A percentile compares a stretch with the other conserved stretches of the same genome.
phyloP scores from a whole-genome alignment of 305 asterid genomes.

The Stenogyne calaminthoides region DNA sequence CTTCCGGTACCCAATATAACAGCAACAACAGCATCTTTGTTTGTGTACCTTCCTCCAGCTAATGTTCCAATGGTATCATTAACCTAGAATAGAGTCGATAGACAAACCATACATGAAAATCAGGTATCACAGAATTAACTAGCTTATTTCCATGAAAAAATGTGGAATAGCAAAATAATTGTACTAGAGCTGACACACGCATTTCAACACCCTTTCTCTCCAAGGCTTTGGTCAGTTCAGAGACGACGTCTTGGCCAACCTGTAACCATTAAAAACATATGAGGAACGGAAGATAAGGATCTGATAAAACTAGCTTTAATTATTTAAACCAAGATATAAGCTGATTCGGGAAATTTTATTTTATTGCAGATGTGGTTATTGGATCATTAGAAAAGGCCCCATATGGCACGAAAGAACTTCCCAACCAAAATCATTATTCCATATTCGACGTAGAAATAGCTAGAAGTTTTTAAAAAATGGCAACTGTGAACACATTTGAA shows the following conservation, averaged over 20 bases:
- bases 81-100: slow-evolving; percentile 62
- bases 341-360: neutral
- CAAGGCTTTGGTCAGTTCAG: slow-evolving; percentile 72
- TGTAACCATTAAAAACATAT: slow-evolving; percentile 32
- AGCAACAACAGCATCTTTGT: slow-evolving; percentile 64
- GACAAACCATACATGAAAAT: slow-evolving; percentile 14
- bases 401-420: neutral
- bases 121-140: slow-evolving; percentile 1
- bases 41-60: slow-evolving; percentile 77
- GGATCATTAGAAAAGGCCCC: neutral
- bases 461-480: neutral
- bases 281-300: slow-evolving; percentile 11
- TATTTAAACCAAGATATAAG: neutral
- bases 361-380: neutral
- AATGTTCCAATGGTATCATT: slow-evolving; percentile 88
- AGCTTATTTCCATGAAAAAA: neutral
- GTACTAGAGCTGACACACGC: slow-evolving; percentile 82
- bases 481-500: neutral
- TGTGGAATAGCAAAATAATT: slow-evolving; percentile 14
- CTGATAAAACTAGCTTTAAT: neutral
- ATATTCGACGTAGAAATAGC: neutral
- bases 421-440: neutral
- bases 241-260: slow-evolving; percentile 87
- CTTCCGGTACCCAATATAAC: slow-evolving; percentile 93
- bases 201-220: slow-evolving; percentile 65